Percentiles rank a stretch among this genome's conserved stretches.
Conservation (phyloP, 345 rosid genomes). For the Euphorbia peplus region DNA sequence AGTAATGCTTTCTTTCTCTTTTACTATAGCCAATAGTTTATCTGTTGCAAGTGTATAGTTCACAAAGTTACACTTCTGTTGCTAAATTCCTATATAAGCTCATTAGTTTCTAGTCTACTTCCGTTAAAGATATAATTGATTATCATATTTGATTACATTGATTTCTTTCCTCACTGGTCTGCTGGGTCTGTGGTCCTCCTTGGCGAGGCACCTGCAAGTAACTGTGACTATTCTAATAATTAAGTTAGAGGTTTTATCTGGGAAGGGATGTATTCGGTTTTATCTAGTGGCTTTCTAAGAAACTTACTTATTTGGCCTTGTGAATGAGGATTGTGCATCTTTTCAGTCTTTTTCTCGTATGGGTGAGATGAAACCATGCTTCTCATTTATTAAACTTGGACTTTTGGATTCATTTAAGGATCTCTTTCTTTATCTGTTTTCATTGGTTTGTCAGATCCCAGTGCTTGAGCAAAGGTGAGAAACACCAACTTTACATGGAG, state of each 20-base stretch:
- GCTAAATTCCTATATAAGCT: neutral
- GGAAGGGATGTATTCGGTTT: too few species aligned
- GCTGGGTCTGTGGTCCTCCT: too few species aligned
- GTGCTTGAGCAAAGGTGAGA: constrained; percentile 55
- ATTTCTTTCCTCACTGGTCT: neutral
- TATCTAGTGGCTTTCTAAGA: too few species aligned
- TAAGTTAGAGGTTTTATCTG: too few species aligned
- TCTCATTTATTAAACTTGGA: too few species aligned
- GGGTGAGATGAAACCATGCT: too few species aligned
- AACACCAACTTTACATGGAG: constrained; percentile 54
- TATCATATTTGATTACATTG: neutral
- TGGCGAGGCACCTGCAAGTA: too few species aligned
- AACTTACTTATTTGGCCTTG: too few species aligned
- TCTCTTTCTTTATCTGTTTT: neutral
- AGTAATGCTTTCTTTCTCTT: constrained; percentile 38
- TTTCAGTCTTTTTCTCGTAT: too few species aligned
- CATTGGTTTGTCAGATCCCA: constrained; percentile 26
- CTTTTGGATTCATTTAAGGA: too few species aligned
- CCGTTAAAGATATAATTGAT: neutral
- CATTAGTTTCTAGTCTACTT: neutral
- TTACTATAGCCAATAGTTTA: neutral
- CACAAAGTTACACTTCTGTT: neutral
- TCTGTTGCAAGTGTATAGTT: neutral
- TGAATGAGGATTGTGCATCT: too few species aligned
- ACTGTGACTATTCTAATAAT: too few species aligned